These are phyloP conservation scores for Galeopsis tetrahit DNA, from an alignment of 257 asterid species.

Conservation along the genomic window DNA sequence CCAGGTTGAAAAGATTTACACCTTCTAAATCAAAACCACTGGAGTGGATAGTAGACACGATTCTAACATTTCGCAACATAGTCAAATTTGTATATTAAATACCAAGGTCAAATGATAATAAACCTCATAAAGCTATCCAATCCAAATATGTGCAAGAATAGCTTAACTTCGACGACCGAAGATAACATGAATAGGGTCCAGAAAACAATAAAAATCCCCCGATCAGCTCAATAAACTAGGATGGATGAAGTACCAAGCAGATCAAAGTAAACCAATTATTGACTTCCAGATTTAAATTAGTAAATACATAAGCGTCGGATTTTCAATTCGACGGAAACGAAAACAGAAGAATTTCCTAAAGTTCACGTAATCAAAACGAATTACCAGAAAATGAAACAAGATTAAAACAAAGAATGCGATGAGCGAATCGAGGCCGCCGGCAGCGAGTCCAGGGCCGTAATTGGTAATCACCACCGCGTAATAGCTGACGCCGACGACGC, in stretches of 20 bases:
- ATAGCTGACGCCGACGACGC: slow-evolving; percentile 91
- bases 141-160: slow-evolving; percentile 13
- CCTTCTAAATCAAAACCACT: slow-evolving; percentile 17
- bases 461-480: slow-evolving; percentile 85
- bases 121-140: slow-evolving; percentile 22
- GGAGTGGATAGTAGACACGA: background rate
- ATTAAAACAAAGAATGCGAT: slow-evolving; percentile 62
- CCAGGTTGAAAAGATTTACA: slow-evolving; percentile 22
- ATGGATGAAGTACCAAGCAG: slow-evolving; percentile 14
- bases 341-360: slow-evolving; percentile 10
- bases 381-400: slow-evolving; percentile 88
- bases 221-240: slow-evolving; percentile 20
- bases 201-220: background rate
- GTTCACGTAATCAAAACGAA: slow-evolving; percentile 2
- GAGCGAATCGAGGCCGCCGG: slow-evolving; percentile 77
- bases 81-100: slow-evolving; percentile 20
- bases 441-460: slow-evolving; percentile 80
- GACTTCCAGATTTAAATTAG: slow-evolving; percentile 25
- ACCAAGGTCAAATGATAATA: background rate
- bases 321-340: slow-evolving; percentile 17
- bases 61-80: slow-evolving; percentile 12
- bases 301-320: slow-evolving; percentile 10
- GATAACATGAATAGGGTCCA: slow-evolving; percentile 31
- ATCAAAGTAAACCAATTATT: slow-evolving; percentile 32
- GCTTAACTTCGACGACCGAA: slow-evolving; percentile 14